Percentiles rank a stretch among this genome's conserved stretches.
phyloP scores from a whole-genome alignment of 257 asterid genomes.

The Forsythia viridissima region DNA sequence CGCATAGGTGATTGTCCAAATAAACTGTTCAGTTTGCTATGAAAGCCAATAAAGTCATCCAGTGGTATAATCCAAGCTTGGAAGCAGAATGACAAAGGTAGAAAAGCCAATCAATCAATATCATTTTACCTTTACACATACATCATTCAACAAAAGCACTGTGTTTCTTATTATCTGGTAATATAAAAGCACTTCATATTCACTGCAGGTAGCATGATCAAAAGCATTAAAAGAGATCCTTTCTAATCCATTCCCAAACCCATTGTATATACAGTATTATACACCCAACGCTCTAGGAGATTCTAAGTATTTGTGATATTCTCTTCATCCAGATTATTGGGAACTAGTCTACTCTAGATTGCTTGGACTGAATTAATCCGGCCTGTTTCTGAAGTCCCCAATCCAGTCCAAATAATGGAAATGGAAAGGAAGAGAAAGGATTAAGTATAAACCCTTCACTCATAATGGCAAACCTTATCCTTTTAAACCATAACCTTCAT shows the following conservation, averaged over 20 bases:
- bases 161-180: not conserved
- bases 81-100: not conserved
- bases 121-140: not conserved
- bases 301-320: not conserved
- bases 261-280: too few relatives aligned
- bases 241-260: too few relatives aligned
- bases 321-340: not conserved
- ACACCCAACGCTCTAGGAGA: not conserved
- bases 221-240: not conserved
- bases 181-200: not conserved
- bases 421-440: not conserved
- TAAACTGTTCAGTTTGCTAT: too few relatives aligned
- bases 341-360: not conserved
- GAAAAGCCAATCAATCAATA: not conserved
- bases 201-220: not conserved
- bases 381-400: not conserved
- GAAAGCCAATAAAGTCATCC: not conserved
- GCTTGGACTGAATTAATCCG: not conserved
- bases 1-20: not conserved
- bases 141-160: not conserved
- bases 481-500: not conserved
- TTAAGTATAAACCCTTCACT: not conserved
- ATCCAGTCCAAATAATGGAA: not conserved
- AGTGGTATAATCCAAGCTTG: not conserved
- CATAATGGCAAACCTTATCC: not conserved